Evolutionary conservation across 2,329 filamentous ascomycete species (phyloP).

Genomic region (Talaromyces sp.): DNA sequence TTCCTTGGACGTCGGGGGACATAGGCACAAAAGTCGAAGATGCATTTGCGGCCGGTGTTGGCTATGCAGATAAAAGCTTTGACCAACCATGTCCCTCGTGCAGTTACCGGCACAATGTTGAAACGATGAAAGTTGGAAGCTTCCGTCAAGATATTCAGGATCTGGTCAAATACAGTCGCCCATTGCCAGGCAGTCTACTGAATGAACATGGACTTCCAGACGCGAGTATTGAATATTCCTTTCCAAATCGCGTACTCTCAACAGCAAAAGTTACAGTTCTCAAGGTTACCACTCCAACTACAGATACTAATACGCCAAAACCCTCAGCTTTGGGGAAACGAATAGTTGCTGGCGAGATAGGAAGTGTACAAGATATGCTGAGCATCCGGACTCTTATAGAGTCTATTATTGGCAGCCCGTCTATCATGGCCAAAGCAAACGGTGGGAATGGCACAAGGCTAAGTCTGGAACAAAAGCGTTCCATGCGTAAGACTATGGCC

Average conservation of each 20-base stretch:
- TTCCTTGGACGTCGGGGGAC: constrained; percentile 55
- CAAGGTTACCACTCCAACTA: neutral
- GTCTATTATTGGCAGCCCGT: constrained; percentile 33
- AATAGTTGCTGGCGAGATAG: neutral
- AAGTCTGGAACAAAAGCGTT: constrained; percentile 19
- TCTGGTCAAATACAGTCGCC: constrained; percentile 43
- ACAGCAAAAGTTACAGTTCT: neutral
- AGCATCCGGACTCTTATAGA: constrained; percentile 36
- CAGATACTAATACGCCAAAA: neutral
- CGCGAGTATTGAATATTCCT: neutral
- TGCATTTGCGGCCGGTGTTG: constrained; percentile 20
- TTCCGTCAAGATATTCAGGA: constrained; percentile 53
- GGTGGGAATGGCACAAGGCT: neutral
- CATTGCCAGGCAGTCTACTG: constrained; percentile 66
- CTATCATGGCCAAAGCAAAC: constrained; percentile 38
- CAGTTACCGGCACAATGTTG: constrained; percentile 46
- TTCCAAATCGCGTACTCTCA: neutral
- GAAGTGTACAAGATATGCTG: neutral
- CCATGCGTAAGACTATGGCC: constrained; percentile 37
- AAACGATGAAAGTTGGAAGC: constrained; percentile 55
- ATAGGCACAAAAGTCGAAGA: constrained; percentile 17
- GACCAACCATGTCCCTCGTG: constrained; percentile 49
- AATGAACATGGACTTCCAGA: constrained; percentile 48
- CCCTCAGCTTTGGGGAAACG: neutral
- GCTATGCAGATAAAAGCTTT: constrained; percentile 44